A percentile compares a stretch with the other conserved stretches of the same genome.
These are phyloP conservation scores for Chaetomium fimeti DNA, from an alignment of 495 filamentous ascomycete genomes.

Conservation along the genomic window DNA sequence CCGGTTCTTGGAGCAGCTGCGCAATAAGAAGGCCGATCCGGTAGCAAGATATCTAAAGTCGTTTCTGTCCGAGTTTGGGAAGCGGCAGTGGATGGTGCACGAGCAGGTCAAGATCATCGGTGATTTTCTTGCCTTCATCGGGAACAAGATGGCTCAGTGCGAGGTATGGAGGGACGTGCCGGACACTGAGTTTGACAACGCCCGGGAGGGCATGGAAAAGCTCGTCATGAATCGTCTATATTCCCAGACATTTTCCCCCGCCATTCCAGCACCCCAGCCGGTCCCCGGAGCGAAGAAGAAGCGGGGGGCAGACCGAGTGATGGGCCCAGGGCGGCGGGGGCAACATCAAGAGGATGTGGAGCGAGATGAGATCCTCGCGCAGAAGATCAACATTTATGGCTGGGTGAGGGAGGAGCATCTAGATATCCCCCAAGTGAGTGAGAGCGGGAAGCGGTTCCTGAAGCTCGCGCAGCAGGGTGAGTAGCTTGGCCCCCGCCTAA, in stretches of 20 bases:
- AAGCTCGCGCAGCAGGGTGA: constrained; percentile 82
- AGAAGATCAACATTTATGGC: constrained; percentile 94
- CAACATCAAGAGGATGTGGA: constrained; percentile 99
- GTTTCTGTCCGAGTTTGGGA: constrained; percentile 91
- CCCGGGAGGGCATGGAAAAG: constrained; percentile 98
- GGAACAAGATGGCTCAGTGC: constrained; percentile 97
- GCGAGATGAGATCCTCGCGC: constrained; percentile 87
- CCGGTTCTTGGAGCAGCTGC: constrained; percentile 89
- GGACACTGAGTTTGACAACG: constrained; percentile 97
- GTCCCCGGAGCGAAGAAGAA: constrained; percentile 66
- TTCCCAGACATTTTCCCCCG: constrained; percentile 92
- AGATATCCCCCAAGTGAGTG: constrained; percentile 83
- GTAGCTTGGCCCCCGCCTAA: constrained; percentile 17
- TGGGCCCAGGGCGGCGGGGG: constrained; percentile 80
- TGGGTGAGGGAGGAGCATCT: constrained; percentile 94
- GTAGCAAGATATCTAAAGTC: constrained; percentile 94
- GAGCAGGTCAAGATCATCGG: constrained; percentile 98
- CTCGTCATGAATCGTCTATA: constrained; percentile 99
- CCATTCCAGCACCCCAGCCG: constrained; percentile 78
- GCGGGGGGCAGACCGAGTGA: constrained; percentile 63
- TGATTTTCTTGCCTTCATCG: constrained; percentile 96
- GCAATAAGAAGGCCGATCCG: constrained; percentile 92
- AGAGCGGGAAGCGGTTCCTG: constrained; percentile 83
- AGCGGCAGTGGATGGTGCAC: constrained; percentile 99
- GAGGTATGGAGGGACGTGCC: constrained; percentile 96